phyloP scores from a whole-genome alignment of 495 filamentous ascomycete species.

The Penicillium bovifimosum region DNA sequence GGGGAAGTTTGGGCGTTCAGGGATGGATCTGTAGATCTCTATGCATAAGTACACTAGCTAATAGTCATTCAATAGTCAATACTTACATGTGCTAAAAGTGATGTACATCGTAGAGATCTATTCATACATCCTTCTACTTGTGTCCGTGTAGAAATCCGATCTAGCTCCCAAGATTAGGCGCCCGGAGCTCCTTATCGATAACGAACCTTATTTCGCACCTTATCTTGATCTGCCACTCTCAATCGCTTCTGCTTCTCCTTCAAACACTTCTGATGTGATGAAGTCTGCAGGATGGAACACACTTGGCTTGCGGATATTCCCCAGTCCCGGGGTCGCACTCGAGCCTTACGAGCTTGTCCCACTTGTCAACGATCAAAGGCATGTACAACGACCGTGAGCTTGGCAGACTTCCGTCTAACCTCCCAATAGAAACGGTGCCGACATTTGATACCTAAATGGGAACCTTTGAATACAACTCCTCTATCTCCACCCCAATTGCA shows the following conservation, averaged over 20 bases:
- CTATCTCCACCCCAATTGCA: constrained; percentile 1
- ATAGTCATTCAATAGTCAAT: background rate
- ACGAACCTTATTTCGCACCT: background rate
- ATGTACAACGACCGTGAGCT: background rate
- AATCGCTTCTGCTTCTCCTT: background rate
- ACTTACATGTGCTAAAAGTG: too few relatives aligned
- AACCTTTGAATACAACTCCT: constrained; percentile 3
- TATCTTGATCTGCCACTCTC: constrained; percentile 1
- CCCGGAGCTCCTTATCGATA: constrained; percentile 15
- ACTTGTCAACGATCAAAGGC: constrained; percentile 35
- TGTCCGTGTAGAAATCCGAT: background rate
- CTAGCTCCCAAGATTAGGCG: background rate
- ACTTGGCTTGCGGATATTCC: constrained; percentile 37
- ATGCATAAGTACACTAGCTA: background rate
- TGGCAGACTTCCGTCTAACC: background rate
- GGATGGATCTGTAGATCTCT: background rate
- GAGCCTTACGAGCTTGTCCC: constrained; percentile 33
- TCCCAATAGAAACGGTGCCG: constrained; percentile 34
- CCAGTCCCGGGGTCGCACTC: constrained; percentile 30
- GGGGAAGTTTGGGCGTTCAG: background rate
- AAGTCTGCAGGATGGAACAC: constrained; percentile 27
- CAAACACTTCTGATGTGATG: background rate
- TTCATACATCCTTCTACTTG: too few relatives aligned
- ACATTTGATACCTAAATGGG: constrained; percentile 19
- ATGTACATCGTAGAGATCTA: background rate